phyloP scores from a whole-genome alignment of 2,329 filamentous ascomycete species.

The Penicillium sp. region DNA sequence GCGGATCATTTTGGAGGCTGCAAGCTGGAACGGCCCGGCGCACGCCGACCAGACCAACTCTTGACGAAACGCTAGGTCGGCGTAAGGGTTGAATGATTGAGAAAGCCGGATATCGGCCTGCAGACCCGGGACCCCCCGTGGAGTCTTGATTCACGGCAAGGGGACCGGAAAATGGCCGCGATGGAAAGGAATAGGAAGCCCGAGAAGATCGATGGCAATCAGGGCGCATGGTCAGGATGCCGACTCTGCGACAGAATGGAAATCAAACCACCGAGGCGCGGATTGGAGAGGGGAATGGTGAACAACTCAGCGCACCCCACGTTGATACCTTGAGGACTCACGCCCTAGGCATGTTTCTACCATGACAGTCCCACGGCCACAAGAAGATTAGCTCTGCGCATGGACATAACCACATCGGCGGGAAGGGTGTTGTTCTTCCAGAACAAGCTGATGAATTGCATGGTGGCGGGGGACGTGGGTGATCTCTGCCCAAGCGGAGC shows the following conservation, averaged over 20 bases:
- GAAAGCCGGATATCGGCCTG: conserved; percentile 7
- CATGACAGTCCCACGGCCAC: too few relatives aligned
- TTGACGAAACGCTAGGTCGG: conserved; percentile 37
- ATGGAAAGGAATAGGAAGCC: too few relatives aligned
- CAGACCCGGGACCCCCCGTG: too few relatives aligned
- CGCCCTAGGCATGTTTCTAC: conserved; percentile 11
- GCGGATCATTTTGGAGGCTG: conserved; percentile 46
- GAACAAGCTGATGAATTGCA: conserved; percentile 24
- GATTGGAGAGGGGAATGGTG: conserved; percentile 20
- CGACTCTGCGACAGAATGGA: too few relatives aligned
- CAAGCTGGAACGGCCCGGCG: conserved; percentile 48
- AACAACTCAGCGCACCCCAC: conserved; percentile 32
- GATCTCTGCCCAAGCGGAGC: conserved; percentile 24
- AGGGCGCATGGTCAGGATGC: too few relatives aligned
- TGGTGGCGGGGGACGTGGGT: conserved; percentile 13
- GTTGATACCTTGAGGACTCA: conserved; percentile 16
- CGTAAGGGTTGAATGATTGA: conserved; percentile 12
- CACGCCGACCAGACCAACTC: conserved; percentile 41
- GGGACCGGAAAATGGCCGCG: too few relatives aligned
- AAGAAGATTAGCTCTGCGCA: conserved; percentile 12
- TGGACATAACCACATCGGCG: conserved; percentile 17
- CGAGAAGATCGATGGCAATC: too few relatives aligned
- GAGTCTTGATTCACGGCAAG: too few relatives aligned
- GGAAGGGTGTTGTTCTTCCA: conserved; percentile 21
- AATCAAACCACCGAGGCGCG: too few relatives aligned